Percentiles rank a stretch among this genome's conserved stretches.
Evolutionary conservation across 176 grass and related monocot species (phyloP).

Genomic region (Panicum miliaceum): DNA sequence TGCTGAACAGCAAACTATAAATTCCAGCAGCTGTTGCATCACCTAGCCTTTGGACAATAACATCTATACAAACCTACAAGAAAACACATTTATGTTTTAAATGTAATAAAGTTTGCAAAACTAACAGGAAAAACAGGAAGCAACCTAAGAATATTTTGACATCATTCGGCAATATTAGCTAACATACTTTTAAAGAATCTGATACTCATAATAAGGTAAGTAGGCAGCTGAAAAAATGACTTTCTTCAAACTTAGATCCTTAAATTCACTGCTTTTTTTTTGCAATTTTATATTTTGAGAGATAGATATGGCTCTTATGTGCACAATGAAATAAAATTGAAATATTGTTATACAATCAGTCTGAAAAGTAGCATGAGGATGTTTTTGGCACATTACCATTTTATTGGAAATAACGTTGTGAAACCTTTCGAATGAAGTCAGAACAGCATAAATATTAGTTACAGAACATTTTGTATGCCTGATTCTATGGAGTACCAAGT

Average conservation of each 20-base stretch:
- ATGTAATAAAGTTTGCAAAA: background rate
- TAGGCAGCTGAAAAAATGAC: slow-evolving; percentile 2
- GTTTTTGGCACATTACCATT: background rate
- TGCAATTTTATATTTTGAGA: background rate
- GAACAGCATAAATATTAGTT: background rate
- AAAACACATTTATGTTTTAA: background rate
- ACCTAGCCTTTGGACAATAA: slow-evolving; percentile 94
- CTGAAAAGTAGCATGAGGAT: background rate
- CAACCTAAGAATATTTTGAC: slow-evolving; percentile 12
- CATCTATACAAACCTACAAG: slow-evolving; percentile 91
- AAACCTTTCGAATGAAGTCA: background rate
- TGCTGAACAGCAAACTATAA: slow-evolving; percentile 71
- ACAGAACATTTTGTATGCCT: slow-evolving; percentile 8
- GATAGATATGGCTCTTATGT: background rate
- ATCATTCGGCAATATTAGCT: background rate
- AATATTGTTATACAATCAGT: too few relatives aligned
- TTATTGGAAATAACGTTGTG: background rate
- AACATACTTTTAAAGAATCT: slow-evolving; percentile 26
- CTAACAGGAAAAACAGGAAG: background rate
- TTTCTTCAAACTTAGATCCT: slow-evolving; percentile 6
- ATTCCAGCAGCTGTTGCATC: slow-evolving; percentile 91
- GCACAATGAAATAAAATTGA: slow-evolving; percentile 20
- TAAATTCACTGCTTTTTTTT: background rate
- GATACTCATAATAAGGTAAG: background rate
- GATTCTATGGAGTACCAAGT: slow-evolving; percentile 5